These are phyloP conservation scores for Capsicum baccatum DNA, from an alignment of 257 asterid genomes.

Conservation along the genomic window DNA sequence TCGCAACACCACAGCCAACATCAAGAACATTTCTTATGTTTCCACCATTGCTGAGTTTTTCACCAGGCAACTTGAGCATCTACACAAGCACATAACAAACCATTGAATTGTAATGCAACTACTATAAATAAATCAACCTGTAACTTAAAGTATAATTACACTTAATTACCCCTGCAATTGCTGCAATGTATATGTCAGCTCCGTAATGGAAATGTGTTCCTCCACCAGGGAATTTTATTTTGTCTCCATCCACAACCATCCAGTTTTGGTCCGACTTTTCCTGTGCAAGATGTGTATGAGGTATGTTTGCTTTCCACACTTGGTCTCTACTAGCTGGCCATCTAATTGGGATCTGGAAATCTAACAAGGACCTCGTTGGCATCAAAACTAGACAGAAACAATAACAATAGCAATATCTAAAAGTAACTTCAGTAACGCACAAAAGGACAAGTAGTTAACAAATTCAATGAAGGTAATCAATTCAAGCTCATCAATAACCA, in stretches of 20 bases:
- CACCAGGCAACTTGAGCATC: slow-evolving; percentile 93
- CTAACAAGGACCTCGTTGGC: slow-evolving; percentile 66
- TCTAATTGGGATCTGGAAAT: slow-evolving; percentile 86
- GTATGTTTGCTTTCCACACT: slow-evolving; percentile 96
- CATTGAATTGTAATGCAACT: neutral
- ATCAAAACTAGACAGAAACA: slow-evolving; percentile 53
- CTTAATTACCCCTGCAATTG: slow-evolving; percentile 77
- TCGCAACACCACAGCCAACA: slow-evolving; percentile 98
- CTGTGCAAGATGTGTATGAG: slow-evolving; percentile 89
- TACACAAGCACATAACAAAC: slow-evolving; percentile 36
- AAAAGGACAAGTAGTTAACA: slow-evolving; percentile 15
- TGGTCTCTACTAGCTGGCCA: slow-evolving; percentile 94
- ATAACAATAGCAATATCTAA: slow-evolving; percentile 13
- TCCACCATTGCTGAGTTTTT: slow-evolving; percentile 73
- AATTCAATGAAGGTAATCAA: neutral
- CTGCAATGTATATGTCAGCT: slow-evolving; percentile 82
- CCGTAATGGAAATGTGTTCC: slow-evolving; percentile 96
- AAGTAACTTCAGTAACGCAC: slow-evolving; percentile 13
- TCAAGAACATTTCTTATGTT: slow-evolving; percentile 83
- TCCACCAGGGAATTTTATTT: slow-evolving; percentile 91
- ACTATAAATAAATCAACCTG: neutral
- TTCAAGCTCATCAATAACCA: neutral
- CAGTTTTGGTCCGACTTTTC: slow-evolving; percentile 93
- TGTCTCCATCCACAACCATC: slow-evolving; percentile 95
- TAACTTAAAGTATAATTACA: neutral